Percentiles rank a stretch among this genome's conserved stretches.
These are phyloP conservation scores for Areca catechu DNA, from an alignment of 176 grass and related monocot genomes.

Conservation along the genomic window DNA sequence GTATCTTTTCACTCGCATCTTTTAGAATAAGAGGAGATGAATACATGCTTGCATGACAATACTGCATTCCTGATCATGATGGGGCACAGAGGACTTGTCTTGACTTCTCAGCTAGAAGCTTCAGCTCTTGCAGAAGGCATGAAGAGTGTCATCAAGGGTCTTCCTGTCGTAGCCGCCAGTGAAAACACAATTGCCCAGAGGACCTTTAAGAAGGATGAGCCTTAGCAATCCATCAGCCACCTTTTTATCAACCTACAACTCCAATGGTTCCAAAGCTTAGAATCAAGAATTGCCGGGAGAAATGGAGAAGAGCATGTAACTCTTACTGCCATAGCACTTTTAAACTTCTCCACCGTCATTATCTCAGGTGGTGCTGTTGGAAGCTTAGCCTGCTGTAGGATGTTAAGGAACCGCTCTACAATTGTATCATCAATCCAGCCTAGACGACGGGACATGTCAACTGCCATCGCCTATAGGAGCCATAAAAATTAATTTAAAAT, in stretches of 20 bases:
- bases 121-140: constrained; percentile 65
- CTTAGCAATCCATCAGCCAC: constrained; percentile 96
- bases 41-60: too few species aligned
- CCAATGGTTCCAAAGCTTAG: too few species aligned
- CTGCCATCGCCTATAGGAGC: constrained; percentile 76
- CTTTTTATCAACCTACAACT: constrained; percentile 86
- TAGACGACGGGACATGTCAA: constrained; percentile 79
- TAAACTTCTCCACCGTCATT: constrained; percentile 92
- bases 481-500: too few species aligned
- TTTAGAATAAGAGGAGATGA: too few species aligned
- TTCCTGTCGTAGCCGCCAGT: constrained; percentile 76
- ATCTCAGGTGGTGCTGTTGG: constrained; percentile 59
- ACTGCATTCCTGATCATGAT: too few species aligned
- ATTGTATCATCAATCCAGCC: constrained; percentile 89
- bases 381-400: constrained; percentile 70
- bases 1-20: too few species aligned
- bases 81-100: too few species aligned
- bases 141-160: constrained; percentile 77
- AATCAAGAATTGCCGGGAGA: not conserved
- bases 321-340: constrained; percentile 84
- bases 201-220: constrained; percentile 82
- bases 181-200: constrained; percentile 81
- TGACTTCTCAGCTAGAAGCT: not conserved
- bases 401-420: constrained; percentile 41
- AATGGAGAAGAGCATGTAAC: not conserved